Conservation (phyloP, 345 rosid genomes). For the Draba incana region DNA sequence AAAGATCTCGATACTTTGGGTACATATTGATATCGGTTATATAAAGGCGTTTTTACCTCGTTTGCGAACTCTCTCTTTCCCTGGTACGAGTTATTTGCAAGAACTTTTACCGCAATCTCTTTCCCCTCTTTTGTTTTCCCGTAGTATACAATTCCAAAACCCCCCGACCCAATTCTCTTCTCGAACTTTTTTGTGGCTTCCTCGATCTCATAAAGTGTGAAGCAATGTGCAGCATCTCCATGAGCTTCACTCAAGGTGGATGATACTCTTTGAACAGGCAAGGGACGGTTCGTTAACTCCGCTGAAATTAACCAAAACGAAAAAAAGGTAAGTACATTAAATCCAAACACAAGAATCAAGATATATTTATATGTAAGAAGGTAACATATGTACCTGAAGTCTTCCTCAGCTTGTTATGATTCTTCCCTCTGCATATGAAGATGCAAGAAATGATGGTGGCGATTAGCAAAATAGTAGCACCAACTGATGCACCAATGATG, state of each 20-base stretch:
- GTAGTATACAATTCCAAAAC: slow-evolving; percentile 91
- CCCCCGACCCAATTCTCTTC: slow-evolving; percentile 96
- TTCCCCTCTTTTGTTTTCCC: slow-evolving; percentile 84
- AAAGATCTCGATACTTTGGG: not conserved
- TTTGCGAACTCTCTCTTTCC: slow-evolving; percentile 94
- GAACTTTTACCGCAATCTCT: slow-evolving; percentile 95
- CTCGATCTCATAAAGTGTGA: slow-evolving; percentile 70
- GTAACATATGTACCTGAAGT: slow-evolving; percentile 31
- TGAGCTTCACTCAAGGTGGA: slow-evolving; percentile 69
- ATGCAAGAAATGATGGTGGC: slow-evolving; percentile 62
- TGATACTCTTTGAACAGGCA: slow-evolving; percentile 54
- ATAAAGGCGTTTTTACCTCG: slow-evolving; percentile 60
- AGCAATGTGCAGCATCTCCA: slow-evolving; percentile 83
- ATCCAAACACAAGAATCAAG: slow-evolving; percentile 11
- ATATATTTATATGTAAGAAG: not conserved
- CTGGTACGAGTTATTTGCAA: slow-evolving; percentile 77
- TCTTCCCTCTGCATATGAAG: slow-evolving; percentile 60
- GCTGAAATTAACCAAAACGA: slow-evolving; percentile 22
- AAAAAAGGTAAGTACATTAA: not conserved
- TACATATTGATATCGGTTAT: not conserved
- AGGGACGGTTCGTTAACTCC: slow-evolving; percentile 45
- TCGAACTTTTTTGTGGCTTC: slow-evolving; percentile 76
- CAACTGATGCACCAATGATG: slow-evolving; percentile 68
- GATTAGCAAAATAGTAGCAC: slow-evolving; percentile 73
- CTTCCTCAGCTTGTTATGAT: slow-evolving; percentile 35